phyloP scores from a whole-genome alignment of 202 grass and related monocot species.

The Panicum virgatum region DNA sequence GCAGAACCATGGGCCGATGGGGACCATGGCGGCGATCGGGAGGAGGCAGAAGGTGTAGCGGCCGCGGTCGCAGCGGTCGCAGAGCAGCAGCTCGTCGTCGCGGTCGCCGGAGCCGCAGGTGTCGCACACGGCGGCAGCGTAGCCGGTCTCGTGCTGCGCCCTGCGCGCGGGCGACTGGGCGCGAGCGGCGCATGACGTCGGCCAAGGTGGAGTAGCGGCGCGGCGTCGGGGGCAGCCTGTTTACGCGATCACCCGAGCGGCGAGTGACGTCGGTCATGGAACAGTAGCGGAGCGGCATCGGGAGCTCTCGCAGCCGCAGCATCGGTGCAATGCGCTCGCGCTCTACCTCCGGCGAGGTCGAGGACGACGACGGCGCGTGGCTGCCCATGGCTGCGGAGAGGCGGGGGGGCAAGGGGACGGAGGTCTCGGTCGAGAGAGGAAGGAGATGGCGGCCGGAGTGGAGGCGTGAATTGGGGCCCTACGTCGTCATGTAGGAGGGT shows the following conservation, averaged over 20 bases:
- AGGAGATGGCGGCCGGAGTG: neutral
- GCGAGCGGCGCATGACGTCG: constrained; percentile 68
- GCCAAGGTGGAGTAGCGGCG: constrained; percentile 55
- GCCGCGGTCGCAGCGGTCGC: constrained; percentile 73
- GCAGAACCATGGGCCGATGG: constrained; percentile 74
- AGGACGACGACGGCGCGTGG: constrained; percentile 3
- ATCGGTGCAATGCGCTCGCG: constrained; percentile 59
- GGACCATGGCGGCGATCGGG: constrained; percentile 79
- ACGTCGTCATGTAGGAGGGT: too few species aligned
- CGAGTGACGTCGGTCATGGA: too few species aligned
- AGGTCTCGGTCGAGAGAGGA: neutral
- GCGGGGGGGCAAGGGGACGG: neutral
- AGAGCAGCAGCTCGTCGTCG: constrained; percentile 77
- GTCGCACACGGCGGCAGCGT: constrained; percentile 47
- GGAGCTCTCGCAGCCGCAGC: constrained; percentile 28
- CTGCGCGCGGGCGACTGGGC: neutral
- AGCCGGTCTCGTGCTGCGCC: constrained; percentile 17
- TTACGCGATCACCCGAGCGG: too few species aligned
- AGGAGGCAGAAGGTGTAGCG: constrained; percentile 82
- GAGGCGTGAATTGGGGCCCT: too few species aligned
- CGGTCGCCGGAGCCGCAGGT: constrained; percentile 69
- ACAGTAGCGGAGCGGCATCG: too few species aligned
- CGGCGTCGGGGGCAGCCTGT: constrained; percentile 34
- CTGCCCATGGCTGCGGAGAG: constrained; percentile 22
- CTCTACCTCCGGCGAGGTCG: constrained; percentile 48